Percentiles rank a stretch among this genome's conserved stretches.
These are phyloP conservation scores for Ehretia macrophylla DNA, from an alignment of 257 asterid genomes.

Conservation along the genomic window DNA sequence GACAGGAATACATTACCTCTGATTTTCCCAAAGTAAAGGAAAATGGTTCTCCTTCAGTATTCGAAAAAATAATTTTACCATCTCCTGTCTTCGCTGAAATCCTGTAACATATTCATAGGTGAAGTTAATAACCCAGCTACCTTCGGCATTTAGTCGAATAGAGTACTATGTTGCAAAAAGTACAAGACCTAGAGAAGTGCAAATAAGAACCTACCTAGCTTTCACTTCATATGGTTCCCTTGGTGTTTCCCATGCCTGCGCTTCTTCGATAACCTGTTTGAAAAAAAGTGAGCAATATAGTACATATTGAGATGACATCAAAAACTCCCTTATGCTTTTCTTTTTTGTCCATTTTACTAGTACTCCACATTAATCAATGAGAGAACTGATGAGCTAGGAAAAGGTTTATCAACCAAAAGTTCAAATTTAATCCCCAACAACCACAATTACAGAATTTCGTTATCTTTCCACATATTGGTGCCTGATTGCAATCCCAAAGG, in stretches of 20 bases:
- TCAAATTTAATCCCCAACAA: too few species aligned
- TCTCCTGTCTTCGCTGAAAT: slow-evolving; percentile 76
- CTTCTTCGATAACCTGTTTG: slow-evolving; percentile 71
- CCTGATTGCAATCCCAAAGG: too few species aligned
- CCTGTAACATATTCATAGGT: slow-evolving; percentile 39
- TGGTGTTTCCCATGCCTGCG: slow-evolving; percentile 97
- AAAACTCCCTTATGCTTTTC: not conserved
- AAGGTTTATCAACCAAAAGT: too few species aligned
- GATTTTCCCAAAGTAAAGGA: slow-evolving; percentile 86
- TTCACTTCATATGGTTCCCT: slow-evolving; percentile 92
- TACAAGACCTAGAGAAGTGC: slow-evolving; percentile 11
- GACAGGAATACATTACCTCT: slow-evolving; percentile 45
- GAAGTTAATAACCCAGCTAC: not conserved
- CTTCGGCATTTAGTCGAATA: not conserved
- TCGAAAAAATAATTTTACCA: slow-evolving; percentile 59
- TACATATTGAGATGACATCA: not conserved
- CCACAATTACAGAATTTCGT: too few species aligned
- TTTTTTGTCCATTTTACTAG: not conserved
- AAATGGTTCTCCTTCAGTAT: slow-evolving; percentile 65
- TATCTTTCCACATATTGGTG: too few species aligned
- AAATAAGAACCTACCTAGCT: slow-evolving; percentile 57
- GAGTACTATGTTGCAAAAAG: not conserved
- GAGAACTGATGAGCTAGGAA: too few species aligned
- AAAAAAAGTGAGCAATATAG: slow-evolving; percentile 17
- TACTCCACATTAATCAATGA: not conserved